Conservation (phyloP, 2,329 filamentous ascomycete species). For the Calonectria multiphialidica region DNA sequence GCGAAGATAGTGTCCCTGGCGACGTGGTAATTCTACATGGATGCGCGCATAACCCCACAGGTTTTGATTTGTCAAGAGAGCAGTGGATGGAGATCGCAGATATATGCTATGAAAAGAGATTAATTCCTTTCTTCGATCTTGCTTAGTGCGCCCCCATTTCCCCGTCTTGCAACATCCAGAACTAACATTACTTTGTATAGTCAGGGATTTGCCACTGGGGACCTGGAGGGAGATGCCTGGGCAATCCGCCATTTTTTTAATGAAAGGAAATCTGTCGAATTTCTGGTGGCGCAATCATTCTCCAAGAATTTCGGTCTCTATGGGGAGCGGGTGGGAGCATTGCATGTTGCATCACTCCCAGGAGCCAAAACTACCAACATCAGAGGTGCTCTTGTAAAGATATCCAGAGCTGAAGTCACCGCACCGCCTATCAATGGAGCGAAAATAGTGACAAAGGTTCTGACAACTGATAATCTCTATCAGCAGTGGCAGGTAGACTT, state of each 20-base stretch:
- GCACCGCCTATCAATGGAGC: neutral
- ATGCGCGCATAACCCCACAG: conserved; percentile 55
- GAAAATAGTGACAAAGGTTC: neutral
- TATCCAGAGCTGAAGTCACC: neutral
- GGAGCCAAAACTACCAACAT: neutral
- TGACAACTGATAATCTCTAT: neutral
- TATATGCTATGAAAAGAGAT: conserved; percentile 42
- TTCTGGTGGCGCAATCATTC: conserved; percentile 50
- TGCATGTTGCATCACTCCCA: conserved; percentile 28
- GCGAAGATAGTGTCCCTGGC: conserved; percentile 36
- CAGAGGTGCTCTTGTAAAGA: neutral
- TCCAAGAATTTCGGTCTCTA: conserved; percentile 54
- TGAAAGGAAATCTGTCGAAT: conserved; percentile 22
- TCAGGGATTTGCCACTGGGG: conserved; percentile 53
- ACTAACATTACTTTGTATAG: neutral
- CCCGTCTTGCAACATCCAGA: no score
- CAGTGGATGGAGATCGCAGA: conserved; percentile 50
- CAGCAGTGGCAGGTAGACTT: neutral
- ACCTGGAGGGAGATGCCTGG: conserved; percentile 49
- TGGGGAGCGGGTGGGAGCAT: conserved; percentile 48
- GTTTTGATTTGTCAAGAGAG: conserved; percentile 47
- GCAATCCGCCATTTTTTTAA: conserved; percentile 45
- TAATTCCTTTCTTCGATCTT: conserved; percentile 52
- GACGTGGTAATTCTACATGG: conserved; percentile 53
- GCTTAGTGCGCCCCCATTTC: conserved; percentile 45